These are phyloP conservation scores for Ophiostoma sp. DNA, from an alignment of 2,329 filamentous ascomycete genomes.

Conservation along the genomic window DNA sequence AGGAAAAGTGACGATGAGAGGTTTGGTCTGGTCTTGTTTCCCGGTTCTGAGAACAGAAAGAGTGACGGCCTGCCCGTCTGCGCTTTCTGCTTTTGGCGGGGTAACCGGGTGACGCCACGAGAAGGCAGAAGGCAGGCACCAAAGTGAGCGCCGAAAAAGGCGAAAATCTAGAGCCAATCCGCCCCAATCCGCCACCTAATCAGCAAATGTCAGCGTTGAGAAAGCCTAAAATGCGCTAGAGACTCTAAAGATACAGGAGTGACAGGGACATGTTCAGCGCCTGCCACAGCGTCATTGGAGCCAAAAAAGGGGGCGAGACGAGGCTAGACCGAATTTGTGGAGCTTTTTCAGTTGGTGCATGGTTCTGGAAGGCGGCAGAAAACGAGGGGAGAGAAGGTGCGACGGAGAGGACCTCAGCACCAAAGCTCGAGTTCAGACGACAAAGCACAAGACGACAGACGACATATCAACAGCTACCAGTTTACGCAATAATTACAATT, in stretches of 20 bases:
- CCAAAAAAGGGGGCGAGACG: not conserved
- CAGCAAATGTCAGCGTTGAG: not conserved
- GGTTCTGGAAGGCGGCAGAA: conserved; percentile 18
- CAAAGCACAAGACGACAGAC: not conserved
- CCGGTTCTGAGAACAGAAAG: not conserved
- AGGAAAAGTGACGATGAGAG: not conserved
- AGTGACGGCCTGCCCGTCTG: not conserved
- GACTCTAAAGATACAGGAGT: not conserved
- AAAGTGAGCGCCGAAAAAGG: not conserved
- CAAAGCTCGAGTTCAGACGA: not conserved
- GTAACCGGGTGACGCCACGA: conserved; percentile 23
- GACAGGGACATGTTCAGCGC: no score
- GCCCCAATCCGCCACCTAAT: conserved; percentile 15
- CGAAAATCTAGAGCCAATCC: not conserved
- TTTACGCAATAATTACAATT: not conserved
- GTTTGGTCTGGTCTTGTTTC: conserved; percentile 1
- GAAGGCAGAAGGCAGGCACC: not conserved
- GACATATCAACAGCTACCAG: not conserved
- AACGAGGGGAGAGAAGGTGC: conserved; percentile 7
- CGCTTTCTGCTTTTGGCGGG: conserved; percentile 20
- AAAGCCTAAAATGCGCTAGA: not conserved
- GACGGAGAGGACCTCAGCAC: not conserved
- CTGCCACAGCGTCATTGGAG: not conserved
- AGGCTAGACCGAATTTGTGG: conserved; percentile 17
- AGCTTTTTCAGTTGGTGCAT: not conserved